A percentile compares a stretch with the other conserved stretches of the same genome.
Evolutionary conservation across 441 rosid genomes (phyloP).

Genomic region (Breynia disticha): DNA sequence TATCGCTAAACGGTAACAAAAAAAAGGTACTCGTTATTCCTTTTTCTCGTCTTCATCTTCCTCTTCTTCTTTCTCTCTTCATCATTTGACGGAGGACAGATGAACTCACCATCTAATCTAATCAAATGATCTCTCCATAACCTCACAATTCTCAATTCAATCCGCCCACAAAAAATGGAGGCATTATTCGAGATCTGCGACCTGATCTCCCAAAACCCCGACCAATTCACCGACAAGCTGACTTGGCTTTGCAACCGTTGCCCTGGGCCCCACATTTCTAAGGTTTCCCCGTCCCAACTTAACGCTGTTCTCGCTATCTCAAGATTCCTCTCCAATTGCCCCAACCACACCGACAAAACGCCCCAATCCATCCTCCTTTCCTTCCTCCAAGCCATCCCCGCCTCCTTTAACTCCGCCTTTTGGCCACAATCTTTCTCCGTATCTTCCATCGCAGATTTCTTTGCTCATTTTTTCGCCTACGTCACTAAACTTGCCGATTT

Average conservation of each 20-base stretch:
- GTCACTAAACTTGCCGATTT: constrained; percentile 37
- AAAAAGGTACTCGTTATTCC: background rate
- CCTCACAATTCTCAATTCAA: too few species aligned
- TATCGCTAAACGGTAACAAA: too few species aligned
- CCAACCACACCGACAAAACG: constrained; percentile 36
- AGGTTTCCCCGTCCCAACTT: constrained; percentile 80
- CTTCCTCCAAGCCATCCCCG: constrained; percentile 59
- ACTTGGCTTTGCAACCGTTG: constrained; percentile 90
- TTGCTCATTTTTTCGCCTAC: constrained; percentile 52
- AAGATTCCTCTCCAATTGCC: constrained; percentile 56
- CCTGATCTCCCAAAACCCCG: constrained; percentile 58
- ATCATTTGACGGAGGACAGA: background rate
- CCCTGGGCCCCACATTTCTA: constrained; percentile 56
- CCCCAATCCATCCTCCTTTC: constrained; percentile 56
- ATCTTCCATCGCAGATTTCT: constrained; percentile 51
- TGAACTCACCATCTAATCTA: too few species aligned
- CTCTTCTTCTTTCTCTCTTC: constrained; percentile 7
- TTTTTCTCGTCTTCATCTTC: background rate
- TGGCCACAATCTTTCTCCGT: constrained; percentile 77
- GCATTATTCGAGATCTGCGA: constrained; percentile 81
- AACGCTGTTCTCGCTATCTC: constrained; percentile 72
- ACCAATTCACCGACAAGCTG: constrained; percentile 62
- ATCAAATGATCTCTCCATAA: too few species aligned
- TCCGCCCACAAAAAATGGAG: constrained; percentile 47
- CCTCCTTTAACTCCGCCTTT: constrained; percentile 54